Percentiles rank a stretch among this genome's conserved stretches.
phyloP scores from a whole-genome alignment of 2,329 filamentous ascomycete species.

The Beauveria sp. region DNA sequence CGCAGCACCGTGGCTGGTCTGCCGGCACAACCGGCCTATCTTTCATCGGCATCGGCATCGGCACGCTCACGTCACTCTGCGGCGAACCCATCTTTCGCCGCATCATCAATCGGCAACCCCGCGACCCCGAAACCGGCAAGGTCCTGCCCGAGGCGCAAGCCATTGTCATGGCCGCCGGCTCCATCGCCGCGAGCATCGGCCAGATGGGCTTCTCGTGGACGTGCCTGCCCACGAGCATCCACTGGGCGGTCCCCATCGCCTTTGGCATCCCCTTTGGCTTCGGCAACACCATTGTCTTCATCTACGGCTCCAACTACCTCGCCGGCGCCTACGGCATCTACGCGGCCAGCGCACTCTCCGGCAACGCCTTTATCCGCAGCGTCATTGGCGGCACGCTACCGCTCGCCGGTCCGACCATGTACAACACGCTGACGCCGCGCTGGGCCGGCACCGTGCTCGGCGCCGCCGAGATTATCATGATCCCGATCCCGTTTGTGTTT shows the following conservation, averaged over 20 bases:
- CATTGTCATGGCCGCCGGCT: slow-evolving; percentile 64
- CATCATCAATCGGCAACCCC: slow-evolving; percentile 65
- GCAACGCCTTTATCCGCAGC: slow-evolving; percentile 63
- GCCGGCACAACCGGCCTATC: slow-evolving; percentile 64
- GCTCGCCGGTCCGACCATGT: slow-evolving; percentile 62
- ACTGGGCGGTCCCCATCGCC: slow-evolving; percentile 66
- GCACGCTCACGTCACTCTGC: slow-evolving; percentile 50
- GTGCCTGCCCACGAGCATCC: slow-evolving; percentile 61
- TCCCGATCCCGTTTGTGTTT: slow-evolving; percentile 69
- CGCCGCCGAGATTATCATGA: slow-evolving; percentile 57
- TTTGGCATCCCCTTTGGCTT: slow-evolving; percentile 68
- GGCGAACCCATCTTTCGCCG: slow-evolving; percentile 61
- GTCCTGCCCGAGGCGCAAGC: slow-evolving; percentile 70
- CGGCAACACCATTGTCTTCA: slow-evolving; percentile 67
- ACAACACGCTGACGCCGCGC: slow-evolving; percentile 55
- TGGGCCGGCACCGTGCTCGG: slow-evolving; percentile 68
- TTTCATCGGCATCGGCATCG: slow-evolving; percentile 59
- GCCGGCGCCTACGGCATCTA: slow-evolving; percentile 69
- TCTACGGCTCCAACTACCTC: slow-evolving; percentile 69
- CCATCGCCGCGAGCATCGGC: slow-evolving; percentile 64
- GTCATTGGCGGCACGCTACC: slow-evolving; percentile 65
- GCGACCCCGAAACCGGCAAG: slow-evolving; percentile 63
- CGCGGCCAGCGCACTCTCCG: slow-evolving; percentile 65
- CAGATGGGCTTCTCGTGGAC: slow-evolving; percentile 81
- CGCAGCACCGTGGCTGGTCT: slow-evolving; percentile 63